Evolutionary conservation across 2,329 filamentous ascomycete species (phyloP).

Genomic region (Monilinia polystroma): DNA sequence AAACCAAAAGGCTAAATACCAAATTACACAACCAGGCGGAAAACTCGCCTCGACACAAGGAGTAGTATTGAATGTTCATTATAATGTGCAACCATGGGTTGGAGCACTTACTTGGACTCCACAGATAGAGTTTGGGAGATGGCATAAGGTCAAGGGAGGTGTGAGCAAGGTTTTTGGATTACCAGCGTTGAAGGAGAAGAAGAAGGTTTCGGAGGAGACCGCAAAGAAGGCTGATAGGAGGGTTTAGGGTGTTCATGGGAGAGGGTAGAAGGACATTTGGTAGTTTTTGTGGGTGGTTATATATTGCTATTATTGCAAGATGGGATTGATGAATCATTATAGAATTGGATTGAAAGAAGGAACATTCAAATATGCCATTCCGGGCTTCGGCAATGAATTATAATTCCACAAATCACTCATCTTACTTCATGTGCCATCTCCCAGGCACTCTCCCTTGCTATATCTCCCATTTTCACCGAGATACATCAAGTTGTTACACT

Average conservation of each 20-base stretch:
- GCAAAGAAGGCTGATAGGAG: not conserved
- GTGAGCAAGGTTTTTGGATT: constrained; percentile 62
- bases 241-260: not conserved
- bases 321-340: not conserved
- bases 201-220: constrained; percentile 5
- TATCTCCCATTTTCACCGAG: not conserved
- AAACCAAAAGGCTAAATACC: constrained; percentile 92
- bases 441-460: not conserved
- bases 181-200: constrained; percentile 56
- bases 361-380: not conserved
- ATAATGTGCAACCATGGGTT: constrained; percentile 98
- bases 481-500: not conserved
- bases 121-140: constrained; percentile 54
- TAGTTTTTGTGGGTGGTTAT: not conserved
- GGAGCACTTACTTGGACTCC: constrained; percentile 80
- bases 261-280: not conserved
- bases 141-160: constrained; percentile 66
- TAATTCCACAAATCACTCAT: too few relatives aligned
- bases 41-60: constrained; percentile 71
- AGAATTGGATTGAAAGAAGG: not conserved
- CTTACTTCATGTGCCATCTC: too few relatives aligned
- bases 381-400: not conserved
- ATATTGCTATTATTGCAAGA: not conserved
- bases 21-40: constrained; percentile 86
- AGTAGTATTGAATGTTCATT: constrained; percentile 78